These are phyloP conservation scores for Ceratocystis alfenasii DNA, from an alignment of 2,329 filamentous ascomycete genomes.

Conservation along the genomic window DNA sequence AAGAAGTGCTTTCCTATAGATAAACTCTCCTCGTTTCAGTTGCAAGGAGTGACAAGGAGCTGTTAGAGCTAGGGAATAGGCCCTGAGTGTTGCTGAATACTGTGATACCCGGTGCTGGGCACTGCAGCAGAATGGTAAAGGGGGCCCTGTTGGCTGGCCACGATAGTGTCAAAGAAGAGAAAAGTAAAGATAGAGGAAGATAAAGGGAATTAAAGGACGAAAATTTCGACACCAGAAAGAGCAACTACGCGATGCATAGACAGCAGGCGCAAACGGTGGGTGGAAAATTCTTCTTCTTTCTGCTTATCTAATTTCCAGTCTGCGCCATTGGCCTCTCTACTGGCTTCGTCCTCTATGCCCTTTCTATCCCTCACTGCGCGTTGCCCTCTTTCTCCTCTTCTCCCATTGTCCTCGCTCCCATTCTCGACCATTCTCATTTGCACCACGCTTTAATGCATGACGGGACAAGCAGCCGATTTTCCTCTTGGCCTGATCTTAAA, in stretches of 20 bases:
- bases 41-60: background rate
- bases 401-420: background rate
- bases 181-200: background rate
- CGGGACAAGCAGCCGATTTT: slow-evolving; percentile 4
- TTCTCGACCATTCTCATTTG: background rate
- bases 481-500: slow-evolving; percentile 6
- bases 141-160: background rate
- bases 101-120: background rate
- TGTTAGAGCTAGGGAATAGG: slow-evolving; percentile 4
- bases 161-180: background rate
- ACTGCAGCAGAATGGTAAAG: slow-evolving; percentile 3
- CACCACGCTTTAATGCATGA: background rate
- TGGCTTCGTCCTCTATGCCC: no score
- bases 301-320: no score
- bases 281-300: no score
- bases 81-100: background rate
- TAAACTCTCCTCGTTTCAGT: slow-evolving; percentile 11
- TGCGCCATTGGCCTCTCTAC: no score
- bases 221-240: background rate
- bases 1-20: slow-evolving; percentile 4
- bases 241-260: background rate
- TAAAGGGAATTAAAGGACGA: background rate
- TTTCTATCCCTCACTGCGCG: background rate
- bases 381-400: background rate
- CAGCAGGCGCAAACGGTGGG: no score